phyloP scores from a whole-genome alignment of 148 eudicot genomes.

The Rhododendron mucronatum region DNA sequence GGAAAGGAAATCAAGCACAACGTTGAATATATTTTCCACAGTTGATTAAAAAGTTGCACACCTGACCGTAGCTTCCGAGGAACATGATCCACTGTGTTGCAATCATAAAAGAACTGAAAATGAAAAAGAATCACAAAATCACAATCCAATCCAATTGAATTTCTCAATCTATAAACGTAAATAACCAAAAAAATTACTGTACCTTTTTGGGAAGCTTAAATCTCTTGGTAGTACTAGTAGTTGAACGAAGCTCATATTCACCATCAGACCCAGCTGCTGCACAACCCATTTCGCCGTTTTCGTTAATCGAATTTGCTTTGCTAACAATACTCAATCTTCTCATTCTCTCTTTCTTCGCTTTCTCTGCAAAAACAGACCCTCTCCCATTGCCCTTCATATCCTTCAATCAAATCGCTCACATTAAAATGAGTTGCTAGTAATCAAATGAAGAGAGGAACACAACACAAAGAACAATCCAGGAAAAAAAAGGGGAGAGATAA shows the following conservation, averaged over 20 bases:
- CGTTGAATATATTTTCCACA: neutral
- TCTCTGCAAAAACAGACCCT: neutral
- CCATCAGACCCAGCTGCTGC: constrained; percentile 16
- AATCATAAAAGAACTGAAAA: constrained; percentile 46
- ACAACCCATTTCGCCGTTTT: constrained; percentile 29
- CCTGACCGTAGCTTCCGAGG: constrained; percentile 80
- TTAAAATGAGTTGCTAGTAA: neutral
- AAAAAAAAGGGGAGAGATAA: neutral
- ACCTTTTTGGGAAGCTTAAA: constrained; percentile 42
- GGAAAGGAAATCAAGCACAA: constrained; percentile 3
- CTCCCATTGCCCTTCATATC: constrained; percentile 6
- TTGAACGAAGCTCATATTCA: constrained; percentile 25
- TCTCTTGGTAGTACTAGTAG: constrained; percentile 25
- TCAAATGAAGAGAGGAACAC: neutral
- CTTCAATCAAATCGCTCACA: constrained; percentile 14
- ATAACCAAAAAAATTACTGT: constrained; percentile 4
- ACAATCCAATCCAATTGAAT: neutral
- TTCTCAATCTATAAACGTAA: neutral
- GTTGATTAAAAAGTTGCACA: constrained; percentile 4
- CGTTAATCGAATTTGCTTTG: neutral
- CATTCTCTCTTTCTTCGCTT: constrained; percentile 26
- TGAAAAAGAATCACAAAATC: neutral
- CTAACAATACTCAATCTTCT: constrained; percentile 32
- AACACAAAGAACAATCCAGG: neutral
- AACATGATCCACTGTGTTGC: constrained; percentile 35